Evolutionary conservation across 768 basidiomycete species (phyloP), one percentile per base, ranked within the genome.

Genomic region (Serendipita indica): DNA sequence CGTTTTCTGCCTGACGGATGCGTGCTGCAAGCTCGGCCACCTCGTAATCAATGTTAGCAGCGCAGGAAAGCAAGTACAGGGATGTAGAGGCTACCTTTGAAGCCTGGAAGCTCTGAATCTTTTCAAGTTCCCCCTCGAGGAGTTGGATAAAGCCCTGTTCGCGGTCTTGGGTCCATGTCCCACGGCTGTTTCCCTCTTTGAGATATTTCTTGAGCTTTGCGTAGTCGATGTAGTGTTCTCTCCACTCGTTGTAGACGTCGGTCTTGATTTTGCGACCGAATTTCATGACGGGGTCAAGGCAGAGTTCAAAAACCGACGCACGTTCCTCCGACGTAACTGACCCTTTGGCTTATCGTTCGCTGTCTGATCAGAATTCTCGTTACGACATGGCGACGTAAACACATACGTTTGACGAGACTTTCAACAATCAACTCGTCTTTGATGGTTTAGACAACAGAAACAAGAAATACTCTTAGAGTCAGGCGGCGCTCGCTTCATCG

Each of bases 61-160:
- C n/a, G n/a, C n/a, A n/a, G n/a, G n/a, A n/a, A n/a, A n/a, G n/a
- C n/a, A n/a, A n/a, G n/a, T n/a, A n/a, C n/a, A n/a, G n/a, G 3
- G 16, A 16, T 1, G 6, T 7, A 0, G 3, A 20, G 14, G 1
- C 20, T 14, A 84, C 89, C 80, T 96, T 98, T 33, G 76, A 73
- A 67, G 83, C 87, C 68, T 98, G 94, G 67, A 98, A 98, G 66
- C 84, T 83, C 64, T 93, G 85, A 41, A 97, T 83, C 73, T 98
- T 98, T 66, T 92, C 88, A 32, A 98, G 76, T 72, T 98, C 92
- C 60, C 74, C 75, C 65, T 87, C 84, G 58, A 97, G 80, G 73
- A 84, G 78, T 39, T 67, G 69, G 10, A 82, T 84, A 67, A 98
- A 98, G 37, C 86, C 81, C 33, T 74, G 73, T 71, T 98, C 94